Evolutionary conservation across 2,329 filamentous ascomycete genomes (phyloP), one percentile per base, ranked within the genome.

Genomic region (Elsinoe arachidis): DNA sequence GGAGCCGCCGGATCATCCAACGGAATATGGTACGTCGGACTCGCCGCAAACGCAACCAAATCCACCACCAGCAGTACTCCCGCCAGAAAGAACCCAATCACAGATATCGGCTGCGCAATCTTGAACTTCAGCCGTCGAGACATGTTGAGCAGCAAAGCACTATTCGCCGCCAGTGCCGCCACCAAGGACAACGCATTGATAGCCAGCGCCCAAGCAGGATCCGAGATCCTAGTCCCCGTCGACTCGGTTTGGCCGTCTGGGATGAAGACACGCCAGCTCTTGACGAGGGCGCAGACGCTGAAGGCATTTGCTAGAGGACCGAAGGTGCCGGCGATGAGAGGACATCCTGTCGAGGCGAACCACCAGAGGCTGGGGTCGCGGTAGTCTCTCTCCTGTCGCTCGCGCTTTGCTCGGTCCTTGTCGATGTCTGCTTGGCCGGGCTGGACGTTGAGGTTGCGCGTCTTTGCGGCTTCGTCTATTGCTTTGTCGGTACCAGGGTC

Each of bases 321-420:
- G 43, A 73, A 72, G 1, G 70, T 72, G 61, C 73, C 73, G 3
- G 80, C 81, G 35, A 82, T 70, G 2, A 84, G 70, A 12, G 81
- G 81, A 63, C 78, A 79, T 33, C 76, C 79, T 7, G 81, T 83
- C 17, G 77, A 80, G 2, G 80, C 80, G 64, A 83, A 79, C 81
- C 81, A 84, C 80, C 80, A 84, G 57, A 75, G 73, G 64, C 74
- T 76, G 44, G 74, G 77, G 57, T 75, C 72, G 6, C 74, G 64
- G 58, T 71, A 75, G 46, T 76, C 67, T 37, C 70, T 14, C 14
- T 39, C 65, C 53, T 76, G 73, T 46, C 73, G 70, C 23, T 71
- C 66, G 55, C 39, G 41, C 33, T 43, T 46, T n/a, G 39, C 54
- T 19, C 43, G 39, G 19, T 56, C 54, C 11, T 44, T 56, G 23